These are phyloP conservation scores for Fusarium penzigii DNA, from an alignment of 2,329 filamentous ascomycete genomes.

Conservation along the genomic window DNA sequence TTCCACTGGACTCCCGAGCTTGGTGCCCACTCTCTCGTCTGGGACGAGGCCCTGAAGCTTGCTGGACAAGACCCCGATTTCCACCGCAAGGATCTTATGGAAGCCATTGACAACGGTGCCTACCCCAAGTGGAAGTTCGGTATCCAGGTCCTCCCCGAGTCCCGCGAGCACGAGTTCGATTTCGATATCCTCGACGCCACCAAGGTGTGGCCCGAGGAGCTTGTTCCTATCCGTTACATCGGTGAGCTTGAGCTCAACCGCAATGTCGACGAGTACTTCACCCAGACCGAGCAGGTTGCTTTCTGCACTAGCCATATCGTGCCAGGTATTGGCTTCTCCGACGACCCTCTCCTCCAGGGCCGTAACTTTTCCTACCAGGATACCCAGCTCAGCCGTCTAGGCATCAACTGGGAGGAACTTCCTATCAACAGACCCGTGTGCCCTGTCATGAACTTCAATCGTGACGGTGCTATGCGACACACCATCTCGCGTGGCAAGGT, in stretches of 20 bases:
- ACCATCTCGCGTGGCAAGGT: constrained; percentile 68
- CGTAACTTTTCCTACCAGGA: constrained; percentile 70
- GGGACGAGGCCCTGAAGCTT: constrained; percentile 78
- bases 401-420: constrained; percentile 74
- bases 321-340: constrained; percentile 74
- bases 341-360: constrained; percentile 74
- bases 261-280: constrained; percentile 80
- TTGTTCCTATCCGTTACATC: constrained; percentile 74
- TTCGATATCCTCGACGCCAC: constrained; percentile 86
- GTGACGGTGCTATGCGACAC: constrained; percentile 73
- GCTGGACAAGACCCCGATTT: constrained; percentile 77
- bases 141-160: constrained; percentile 75
- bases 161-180: constrained; percentile 73
- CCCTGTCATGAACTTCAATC: constrained; percentile 74
- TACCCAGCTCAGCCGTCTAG: constrained; percentile 69
- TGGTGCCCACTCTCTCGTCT: constrained; percentile 74
- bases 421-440: constrained; percentile 77
- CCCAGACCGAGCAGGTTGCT: constrained; percentile 79
- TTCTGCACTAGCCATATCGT: constrained; percentile 82
- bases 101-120: constrained; percentile 70
- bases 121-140: constrained; percentile 81
- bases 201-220: constrained; percentile 82
- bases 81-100: constrained; percentile 74
- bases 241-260: constrained; percentile 78
- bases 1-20: constrained; percentile 75